These are phyloP conservation scores for Microdochium bolleyi DNA, from an alignment of 2,329 filamentous ascomycete genomes.

Conservation along the genomic window DNA sequence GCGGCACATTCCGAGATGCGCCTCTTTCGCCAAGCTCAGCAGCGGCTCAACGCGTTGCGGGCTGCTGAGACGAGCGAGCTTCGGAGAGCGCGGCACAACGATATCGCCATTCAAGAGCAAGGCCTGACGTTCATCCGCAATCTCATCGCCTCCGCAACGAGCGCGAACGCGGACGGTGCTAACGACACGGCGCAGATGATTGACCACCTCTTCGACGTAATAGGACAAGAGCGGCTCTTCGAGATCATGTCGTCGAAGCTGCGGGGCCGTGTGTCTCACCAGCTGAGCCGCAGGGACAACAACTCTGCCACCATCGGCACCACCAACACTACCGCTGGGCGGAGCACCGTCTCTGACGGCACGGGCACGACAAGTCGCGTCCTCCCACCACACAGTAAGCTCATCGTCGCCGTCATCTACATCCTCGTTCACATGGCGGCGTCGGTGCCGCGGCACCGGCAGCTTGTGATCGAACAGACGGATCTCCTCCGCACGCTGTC, in stretches of 20 bases:
- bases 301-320: not conserved
- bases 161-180: slow-evolving; percentile 40
- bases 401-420: slow-evolving; percentile 71
- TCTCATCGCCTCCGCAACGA: slow-evolving; percentile 58
- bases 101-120: slow-evolving; percentile 83
- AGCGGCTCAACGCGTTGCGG: slow-evolving; percentile 41
- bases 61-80: slow-evolving; percentile 62
- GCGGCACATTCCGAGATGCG: slow-evolving; percentile 7
- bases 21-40: slow-evolving; percentile 38
- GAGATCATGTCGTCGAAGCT: slow-evolving; percentile 75
- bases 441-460: slow-evolving; percentile 68
- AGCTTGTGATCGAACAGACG: slow-evolving; percentile 69
- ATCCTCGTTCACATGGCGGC: slow-evolving; percentile 86
- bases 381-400: slow-evolving; percentile 54
- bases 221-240: slow-evolving; percentile 73
- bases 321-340: slow-evolving; percentile 21
- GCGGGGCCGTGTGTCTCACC: slow-evolving; percentile 48
- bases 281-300: slow-evolving; percentile 34
- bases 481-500: slow-evolving; percentile 66
- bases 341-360: not conserved
- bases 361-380: slow-evolving; percentile 34
- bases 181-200: slow-evolving; percentile 64
- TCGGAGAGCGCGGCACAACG: slow-evolving; percentile 64
- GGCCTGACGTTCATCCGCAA: slow-evolving; percentile 86
- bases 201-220: slow-evolving; percentile 68